Percentiles rank a stretch among this genome's conserved stretches.
Evolutionary conservation across 2,329 filamentous ascomycete genomes (phyloP).

Genomic region (Teratosphaeria nubilosa): DNA sequence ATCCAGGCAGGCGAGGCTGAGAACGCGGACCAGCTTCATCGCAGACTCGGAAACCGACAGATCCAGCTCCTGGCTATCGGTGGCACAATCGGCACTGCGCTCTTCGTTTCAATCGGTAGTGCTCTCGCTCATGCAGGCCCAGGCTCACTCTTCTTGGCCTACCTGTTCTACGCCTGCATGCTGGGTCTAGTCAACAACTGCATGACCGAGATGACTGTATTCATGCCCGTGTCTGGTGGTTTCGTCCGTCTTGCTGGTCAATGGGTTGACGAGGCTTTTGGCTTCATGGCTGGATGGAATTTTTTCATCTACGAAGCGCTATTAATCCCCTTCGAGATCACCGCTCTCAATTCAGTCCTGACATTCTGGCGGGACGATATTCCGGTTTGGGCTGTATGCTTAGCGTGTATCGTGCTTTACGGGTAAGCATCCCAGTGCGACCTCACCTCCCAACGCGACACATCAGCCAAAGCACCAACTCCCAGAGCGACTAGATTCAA

Average conservation of each 20-base stretch:
- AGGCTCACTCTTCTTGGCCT: conserved; percentile 49
- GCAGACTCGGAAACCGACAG: conserved; percentile 23
- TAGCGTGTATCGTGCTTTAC: conserved; percentile 29
- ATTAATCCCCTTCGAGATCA: conserved; percentile 45
- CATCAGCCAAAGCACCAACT: background rate
- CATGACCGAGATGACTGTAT: conserved; percentile 54
- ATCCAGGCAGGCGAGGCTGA: background rate
- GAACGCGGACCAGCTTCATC: conserved; percentile 16
- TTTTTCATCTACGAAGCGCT: conserved; percentile 44
- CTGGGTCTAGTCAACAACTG: conserved; percentile 55
- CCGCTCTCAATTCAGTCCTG: conserved; percentile 33
- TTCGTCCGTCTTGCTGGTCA: conserved; percentile 56
- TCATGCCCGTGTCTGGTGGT: conserved; percentile 53
- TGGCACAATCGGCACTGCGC: conserved; percentile 24
- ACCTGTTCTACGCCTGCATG: conserved; percentile 45
- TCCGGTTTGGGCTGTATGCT: conserved; percentile 31
- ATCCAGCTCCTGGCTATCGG: conserved; percentile 29
- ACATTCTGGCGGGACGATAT: conserved; percentile 36
- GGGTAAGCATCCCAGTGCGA: conserved; percentile 5
- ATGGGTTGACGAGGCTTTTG: conserved; percentile 55
- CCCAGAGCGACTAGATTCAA: conserved; percentile 1
- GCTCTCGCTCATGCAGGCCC: conserved; percentile 44
- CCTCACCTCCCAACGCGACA: conserved; percentile 3
- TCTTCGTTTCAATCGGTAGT: conserved; percentile 42
- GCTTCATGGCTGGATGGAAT: conserved; percentile 28